Evolutionary conservation across 371 early-diverging fungal genomes (phyloP).

Genomic region (Mucor velutinosus): DNA sequence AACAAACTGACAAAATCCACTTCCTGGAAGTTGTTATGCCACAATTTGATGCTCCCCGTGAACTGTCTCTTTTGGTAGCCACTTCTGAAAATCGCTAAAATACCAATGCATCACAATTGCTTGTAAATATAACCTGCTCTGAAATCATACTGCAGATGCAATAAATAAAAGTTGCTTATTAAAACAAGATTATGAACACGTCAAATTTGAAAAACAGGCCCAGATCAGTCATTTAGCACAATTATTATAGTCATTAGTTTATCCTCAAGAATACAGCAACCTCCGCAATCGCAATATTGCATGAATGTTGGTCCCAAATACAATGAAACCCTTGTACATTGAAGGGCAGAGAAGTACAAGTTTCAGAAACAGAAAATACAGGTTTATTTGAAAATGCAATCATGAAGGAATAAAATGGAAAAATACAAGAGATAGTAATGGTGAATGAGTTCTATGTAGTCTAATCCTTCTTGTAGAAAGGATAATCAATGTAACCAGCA

Average conservation of each 20-base stretch:
- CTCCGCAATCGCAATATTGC: too few relatives aligned
- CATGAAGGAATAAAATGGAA: not conserved
- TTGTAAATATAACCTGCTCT: not conserved
- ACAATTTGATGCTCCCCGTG: slow-evolving; percentile 39
- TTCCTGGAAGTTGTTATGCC: slow-evolving; percentile 47
- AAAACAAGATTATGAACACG: too few relatives aligned
- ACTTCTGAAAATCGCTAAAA: slow-evolving; percentile 33
- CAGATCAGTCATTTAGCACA: too few relatives aligned
- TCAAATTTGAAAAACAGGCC: too few relatives aligned
- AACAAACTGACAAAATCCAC: slow-evolving; percentile 33
- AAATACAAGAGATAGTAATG: not conserved
- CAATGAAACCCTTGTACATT: not conserved
- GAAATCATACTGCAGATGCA: too few relatives aligned
- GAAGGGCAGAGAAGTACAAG: not conserved
- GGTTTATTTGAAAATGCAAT: slow-evolving; percentile 2
- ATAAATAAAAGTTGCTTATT: too few relatives aligned
- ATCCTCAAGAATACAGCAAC: too few relatives aligned
- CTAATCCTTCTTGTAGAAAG: slow-evolving; percentile 15
- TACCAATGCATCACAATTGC: not conserved
- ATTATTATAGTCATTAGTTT: too few relatives aligned
- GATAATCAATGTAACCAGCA: slow-evolving; percentile 24
- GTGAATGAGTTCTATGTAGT: not conserved
- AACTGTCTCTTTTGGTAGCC: slow-evolving; percentile 26
- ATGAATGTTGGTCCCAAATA: too few relatives aligned
- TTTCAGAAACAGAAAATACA: not conserved